Conservation (phyloP, 2,329 filamentous ascomycete genomes). For the Trichophaea hybrida region DNA sequence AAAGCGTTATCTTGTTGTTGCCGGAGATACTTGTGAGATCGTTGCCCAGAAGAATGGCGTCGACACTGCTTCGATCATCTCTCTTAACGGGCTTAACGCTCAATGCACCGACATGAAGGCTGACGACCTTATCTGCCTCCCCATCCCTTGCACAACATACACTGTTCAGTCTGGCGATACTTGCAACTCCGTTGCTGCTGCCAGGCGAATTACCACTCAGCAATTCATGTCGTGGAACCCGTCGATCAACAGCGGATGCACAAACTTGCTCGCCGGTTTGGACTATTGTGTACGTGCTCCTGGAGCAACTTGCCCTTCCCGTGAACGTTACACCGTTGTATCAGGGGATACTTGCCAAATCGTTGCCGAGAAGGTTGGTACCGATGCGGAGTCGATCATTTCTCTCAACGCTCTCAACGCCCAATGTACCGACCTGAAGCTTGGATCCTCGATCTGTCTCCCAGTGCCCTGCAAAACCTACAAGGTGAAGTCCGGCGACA, state of each 20-base stretch:
- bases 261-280: not conserved
- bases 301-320: not conserved
- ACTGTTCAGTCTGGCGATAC: not conserved
- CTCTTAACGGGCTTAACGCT: no score
- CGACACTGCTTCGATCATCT: no score
- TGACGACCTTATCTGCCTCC: no score
- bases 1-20: no score
- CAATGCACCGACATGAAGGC: no score
- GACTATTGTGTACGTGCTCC: not conserved
- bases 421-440: not conserved
- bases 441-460: not conserved
- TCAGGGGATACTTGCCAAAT: not conserved
- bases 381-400: not conserved
- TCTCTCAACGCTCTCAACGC: not conserved
- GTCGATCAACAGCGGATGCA: not conserved
- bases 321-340: not conserved
- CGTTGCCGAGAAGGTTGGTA: not conserved
- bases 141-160: no score
- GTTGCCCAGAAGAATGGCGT: no score
- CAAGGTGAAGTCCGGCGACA: not conserved
- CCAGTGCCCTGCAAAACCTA: not conserved
- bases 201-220: not conserved
- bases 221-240: not conserved
- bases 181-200: not conserved
- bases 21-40: no score